Conservation (phyloP, 2,329 filamentous ascomycete species). For the Nannizziopsis barbatae region DNA sequence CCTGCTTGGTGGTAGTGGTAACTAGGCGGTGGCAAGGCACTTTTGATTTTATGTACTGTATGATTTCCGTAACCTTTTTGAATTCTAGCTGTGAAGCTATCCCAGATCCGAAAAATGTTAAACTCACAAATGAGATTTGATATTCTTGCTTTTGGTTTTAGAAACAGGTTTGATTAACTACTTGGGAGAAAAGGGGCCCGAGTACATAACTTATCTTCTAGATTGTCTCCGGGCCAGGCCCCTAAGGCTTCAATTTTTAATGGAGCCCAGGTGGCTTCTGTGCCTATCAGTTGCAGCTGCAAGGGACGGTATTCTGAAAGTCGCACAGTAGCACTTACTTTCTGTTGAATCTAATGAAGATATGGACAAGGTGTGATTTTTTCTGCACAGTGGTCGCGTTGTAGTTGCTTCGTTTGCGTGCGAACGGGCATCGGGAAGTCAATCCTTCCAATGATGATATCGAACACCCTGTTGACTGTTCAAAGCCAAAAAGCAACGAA, state of each 20-base stretch:
- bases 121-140: no score
- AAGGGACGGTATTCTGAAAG: neutral
- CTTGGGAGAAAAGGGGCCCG: no score
- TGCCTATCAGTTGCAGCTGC: neutral
- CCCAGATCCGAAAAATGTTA: neutral
- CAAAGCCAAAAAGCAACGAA: no score
- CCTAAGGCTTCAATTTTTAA: neutral
- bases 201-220: no score
- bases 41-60: neutral
- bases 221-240: no score
- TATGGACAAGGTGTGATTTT: no score
- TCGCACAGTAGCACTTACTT: slow-evolving; percentile 4
- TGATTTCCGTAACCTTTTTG: neutral
- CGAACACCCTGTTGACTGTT: neutral
- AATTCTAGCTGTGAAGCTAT: neutral
- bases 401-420: neutral
- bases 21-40: neutral
- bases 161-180: no score
- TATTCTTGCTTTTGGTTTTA: no score
- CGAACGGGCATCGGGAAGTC: neutral
- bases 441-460: neutral
- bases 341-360: no score
- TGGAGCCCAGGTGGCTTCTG: neutral
- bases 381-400: no score
- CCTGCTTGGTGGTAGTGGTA: neutral